Conservation (phyloP, 2,329 filamentous ascomycete genomes). For the Aspergillus pseudoviridinutans region DNA sequence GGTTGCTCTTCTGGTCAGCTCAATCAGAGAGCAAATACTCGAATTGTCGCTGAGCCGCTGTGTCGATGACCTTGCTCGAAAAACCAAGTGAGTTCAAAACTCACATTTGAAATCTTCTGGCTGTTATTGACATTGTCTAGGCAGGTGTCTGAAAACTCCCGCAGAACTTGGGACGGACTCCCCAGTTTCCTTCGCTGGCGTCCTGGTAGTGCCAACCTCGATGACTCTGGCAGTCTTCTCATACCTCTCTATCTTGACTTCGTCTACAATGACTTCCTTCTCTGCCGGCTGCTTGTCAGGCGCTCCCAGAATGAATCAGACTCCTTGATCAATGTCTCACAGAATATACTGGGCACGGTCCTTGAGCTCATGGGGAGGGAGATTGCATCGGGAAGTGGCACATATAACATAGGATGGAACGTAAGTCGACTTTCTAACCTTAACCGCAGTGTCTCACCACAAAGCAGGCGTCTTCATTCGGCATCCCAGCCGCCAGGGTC, state of each 20-base stretch:
- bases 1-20: neutral
- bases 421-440: conserved; percentile 5
- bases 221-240: conserved; percentile 8
- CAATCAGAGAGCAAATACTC: neutral
- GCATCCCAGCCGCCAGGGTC: conserved; percentile 25
- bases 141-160: conserved; percentile 13
- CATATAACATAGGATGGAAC: conserved; percentile 13
- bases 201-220: conserved; percentile 3
- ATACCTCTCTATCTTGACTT: conserved; percentile 18
- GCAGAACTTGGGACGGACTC: conserved; percentile 9
- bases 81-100: conserved; percentile 12
- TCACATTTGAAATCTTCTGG: neutral
- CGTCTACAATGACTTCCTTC: conserved; percentile 22
- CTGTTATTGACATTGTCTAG: conserved; percentile 1
- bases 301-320: conserved; percentile 16
- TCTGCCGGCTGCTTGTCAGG: conserved; percentile 18
- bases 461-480: conserved; percentile 14
- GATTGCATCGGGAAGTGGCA: conserved; percentile 8
- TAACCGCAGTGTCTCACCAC: conserved; percentile 6
- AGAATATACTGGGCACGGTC: conserved; percentile 19
- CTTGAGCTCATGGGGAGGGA: conserved; percentile 11
- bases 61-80: conserved; percentile 11
- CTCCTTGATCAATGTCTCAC: conserved; percentile 16
- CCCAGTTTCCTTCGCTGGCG: conserved; percentile 20
- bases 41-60: conserved; percentile 10